Conservation (phyloP, 2,329 filamentous ascomycete genomes). For the Xylaria sp. region DNA sequence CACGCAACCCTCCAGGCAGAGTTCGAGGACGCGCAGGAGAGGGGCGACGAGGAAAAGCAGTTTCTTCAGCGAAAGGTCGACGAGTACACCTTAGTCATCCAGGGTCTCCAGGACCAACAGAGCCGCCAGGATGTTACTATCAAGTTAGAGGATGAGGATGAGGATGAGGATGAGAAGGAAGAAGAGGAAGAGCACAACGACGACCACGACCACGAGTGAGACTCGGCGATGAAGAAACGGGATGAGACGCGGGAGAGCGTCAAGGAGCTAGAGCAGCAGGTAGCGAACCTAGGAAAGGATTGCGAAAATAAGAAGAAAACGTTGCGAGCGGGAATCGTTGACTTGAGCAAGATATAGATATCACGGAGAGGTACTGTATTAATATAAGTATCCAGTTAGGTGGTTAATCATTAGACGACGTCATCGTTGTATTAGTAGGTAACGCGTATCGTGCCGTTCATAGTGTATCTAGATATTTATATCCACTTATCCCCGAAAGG, state of each 20-base stretch:
- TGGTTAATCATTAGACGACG: not conserved
- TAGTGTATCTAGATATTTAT: not conserved
- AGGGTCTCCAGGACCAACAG: slow-evolving; percentile 25
- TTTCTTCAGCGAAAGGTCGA: not conserved
- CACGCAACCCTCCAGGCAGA: slow-evolving; percentile 7
- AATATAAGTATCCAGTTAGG: not conserved
- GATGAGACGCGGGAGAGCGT: not conserved
- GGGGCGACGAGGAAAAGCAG: slow-evolving; percentile 14
- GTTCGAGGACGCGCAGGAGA: not conserved
- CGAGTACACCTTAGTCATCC: not conserved
- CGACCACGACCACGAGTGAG: too few species aligned
- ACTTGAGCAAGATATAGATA: not conserved
- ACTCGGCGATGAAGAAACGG: slow-evolving; percentile 3
- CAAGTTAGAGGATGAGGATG: slow-evolving; percentile 15
- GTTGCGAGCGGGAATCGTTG: not conserved
- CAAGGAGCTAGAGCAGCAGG: not conserved
- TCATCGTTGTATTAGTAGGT: not conserved
- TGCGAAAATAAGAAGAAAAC: not conserved
- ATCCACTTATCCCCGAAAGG: not conserved
- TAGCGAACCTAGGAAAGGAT: not conserved
- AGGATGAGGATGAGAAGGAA: too few species aligned
- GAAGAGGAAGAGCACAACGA: too few species aligned
- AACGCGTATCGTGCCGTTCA: slow-evolving; percentile 2
- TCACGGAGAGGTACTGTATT: not conserved
- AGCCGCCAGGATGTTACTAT: slow-evolving; percentile 19